Evolutionary conservation across 2,329 filamentous ascomycete species (phyloP), one percentile per base, ranked within the genome.

Genomic region (Aspergillus spinulosporus): DNA sequence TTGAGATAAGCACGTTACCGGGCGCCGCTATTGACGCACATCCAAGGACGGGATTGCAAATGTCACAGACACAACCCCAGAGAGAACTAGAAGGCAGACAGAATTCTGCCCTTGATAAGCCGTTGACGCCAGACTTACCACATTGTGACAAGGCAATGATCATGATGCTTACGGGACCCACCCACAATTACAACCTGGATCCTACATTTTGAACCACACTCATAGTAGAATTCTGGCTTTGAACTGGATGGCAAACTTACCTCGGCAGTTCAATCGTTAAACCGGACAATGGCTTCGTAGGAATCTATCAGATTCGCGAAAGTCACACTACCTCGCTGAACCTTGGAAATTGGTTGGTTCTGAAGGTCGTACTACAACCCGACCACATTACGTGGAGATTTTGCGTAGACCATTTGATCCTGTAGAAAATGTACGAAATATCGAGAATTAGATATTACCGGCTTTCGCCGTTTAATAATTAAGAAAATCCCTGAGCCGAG

Each of bases 61-160:
- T 21, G 21, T 21, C 21, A 28, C 26, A 4, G 34, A 37, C 34
- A 12, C n/a, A 37, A 4, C 34, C 9, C n/a, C n/a, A 12, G 7
- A 8, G 11, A 12, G 11, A 11, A 11, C 4, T 12, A 37, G 34
- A 37, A 34, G 31, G 31, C 31, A 34, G 34, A 11, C 34, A 21
- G 8, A 37, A 4, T 37, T 37, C 34, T 21, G 39, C 6, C 12
- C 5, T 5, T 45, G 21, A 46, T 15, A 44, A 44, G 7, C 21
- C 3, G 37, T 21, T 52, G 49, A 52, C 49, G 49, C 31, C 42
- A 45, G 40, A 28, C 11, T 52, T 45, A 52, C 31, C 49, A 52
- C 49, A 52, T 45, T 40, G 42, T 52, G 49, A 52, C 36, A 29
- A 15, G 37, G 34, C 34, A 36, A 5, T 21, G 8, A 11, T 48